phyloP scores from a whole-genome alignment of 129 eudicot species.

The Escallonia herrerae region DNA sequence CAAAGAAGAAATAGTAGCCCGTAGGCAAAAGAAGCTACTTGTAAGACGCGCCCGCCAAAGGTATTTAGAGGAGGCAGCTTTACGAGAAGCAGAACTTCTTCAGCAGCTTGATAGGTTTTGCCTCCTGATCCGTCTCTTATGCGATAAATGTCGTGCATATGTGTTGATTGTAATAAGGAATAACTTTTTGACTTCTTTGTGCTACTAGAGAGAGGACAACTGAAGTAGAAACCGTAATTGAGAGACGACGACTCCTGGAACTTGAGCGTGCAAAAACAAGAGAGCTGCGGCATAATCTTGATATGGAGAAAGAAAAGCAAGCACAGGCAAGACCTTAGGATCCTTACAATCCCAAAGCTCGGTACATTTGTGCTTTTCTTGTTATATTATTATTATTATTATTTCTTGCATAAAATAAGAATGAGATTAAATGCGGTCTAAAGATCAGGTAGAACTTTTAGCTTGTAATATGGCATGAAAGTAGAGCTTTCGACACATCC shows the following conservation, averaged over 20 bases:
- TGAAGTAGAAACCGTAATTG: constrained; percentile 77
- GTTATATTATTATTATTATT: neutral
- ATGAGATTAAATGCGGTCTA: too few relatives aligned
- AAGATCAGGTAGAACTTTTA: too few relatives aligned
- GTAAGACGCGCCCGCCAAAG: constrained; percentile 65
- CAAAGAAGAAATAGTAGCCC: constrained; percentile 68
- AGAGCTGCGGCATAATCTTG: constrained; percentile 81
- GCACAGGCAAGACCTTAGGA: constrained; percentile 52
- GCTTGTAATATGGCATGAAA: too few relatives aligned
- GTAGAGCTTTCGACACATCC: too few relatives aligned
- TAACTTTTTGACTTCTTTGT: too few relatives aligned
- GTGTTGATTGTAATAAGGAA: too few relatives aligned
- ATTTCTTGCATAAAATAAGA: too few relatives aligned
- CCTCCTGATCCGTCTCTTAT: constrained; percentile 5
- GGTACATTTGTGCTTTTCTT: neutral
- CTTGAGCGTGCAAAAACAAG: constrained; percentile 84
- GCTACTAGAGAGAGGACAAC: constrained; percentile 59
- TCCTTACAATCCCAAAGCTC: neutral
- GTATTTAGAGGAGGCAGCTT: constrained; percentile 72
- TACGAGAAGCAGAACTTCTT: constrained; percentile 77
- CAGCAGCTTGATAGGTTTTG: constrained; percentile 86
- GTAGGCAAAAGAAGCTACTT: constrained; percentile 77
- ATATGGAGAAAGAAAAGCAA: constrained; percentile 90
- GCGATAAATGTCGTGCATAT: neutral
- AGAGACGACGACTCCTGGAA: constrained; percentile 79